Evolutionary conservation across 2,329 filamentous ascomycete species (phyloP).

Genomic region (Colletotrichum noveboracense): DNA sequence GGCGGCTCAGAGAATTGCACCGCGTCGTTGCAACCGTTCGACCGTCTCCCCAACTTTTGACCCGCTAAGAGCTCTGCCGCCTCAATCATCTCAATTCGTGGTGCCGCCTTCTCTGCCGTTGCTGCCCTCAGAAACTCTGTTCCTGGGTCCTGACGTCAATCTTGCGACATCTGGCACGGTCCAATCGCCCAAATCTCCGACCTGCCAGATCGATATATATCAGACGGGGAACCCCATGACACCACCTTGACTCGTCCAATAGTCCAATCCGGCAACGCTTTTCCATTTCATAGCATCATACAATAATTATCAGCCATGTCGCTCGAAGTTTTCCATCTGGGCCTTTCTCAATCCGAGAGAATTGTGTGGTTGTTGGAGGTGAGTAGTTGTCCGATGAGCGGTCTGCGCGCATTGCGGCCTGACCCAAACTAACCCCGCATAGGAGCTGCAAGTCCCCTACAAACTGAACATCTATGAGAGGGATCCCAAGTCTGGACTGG

Average conservation of each 20-base stretch:
- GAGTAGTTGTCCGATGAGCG: not conserved
- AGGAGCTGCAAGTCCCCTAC: slow-evolving; percentile 22
- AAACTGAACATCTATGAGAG: slow-evolving; percentile 11
- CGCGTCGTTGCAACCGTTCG: not conserved
- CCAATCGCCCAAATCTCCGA: not conserved
- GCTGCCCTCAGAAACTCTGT: not conserved
- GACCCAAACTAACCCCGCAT: not conserved
- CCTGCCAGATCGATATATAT: not conserved
- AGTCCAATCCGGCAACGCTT: not conserved
- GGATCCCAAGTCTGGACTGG: slow-evolving; percentile 7
- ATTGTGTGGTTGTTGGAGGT: slow-evolving; percentile 23
- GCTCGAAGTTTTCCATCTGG: slow-evolving; percentile 22
- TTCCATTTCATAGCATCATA: not conserved
- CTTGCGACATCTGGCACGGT: not conserved
- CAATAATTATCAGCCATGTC: slow-evolving; percentile 5
- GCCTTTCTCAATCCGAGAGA: slow-evolving; percentile 24
- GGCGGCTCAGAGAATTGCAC: slow-evolving; percentile 5
- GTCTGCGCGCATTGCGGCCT: not conserved
- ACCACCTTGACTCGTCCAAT: not conserved
- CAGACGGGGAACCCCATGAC: not conserved
- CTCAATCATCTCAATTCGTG: not conserved
- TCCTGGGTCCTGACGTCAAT: slow-evolving; percentile 8
- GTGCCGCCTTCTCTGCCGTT: not conserved
- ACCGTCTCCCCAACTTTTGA: not conserved
- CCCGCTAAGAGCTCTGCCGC: not conserved